Base-by-base conservation (phyloP, 179 eudicot genomes). In the Corrigiola litoralis region DNA sequence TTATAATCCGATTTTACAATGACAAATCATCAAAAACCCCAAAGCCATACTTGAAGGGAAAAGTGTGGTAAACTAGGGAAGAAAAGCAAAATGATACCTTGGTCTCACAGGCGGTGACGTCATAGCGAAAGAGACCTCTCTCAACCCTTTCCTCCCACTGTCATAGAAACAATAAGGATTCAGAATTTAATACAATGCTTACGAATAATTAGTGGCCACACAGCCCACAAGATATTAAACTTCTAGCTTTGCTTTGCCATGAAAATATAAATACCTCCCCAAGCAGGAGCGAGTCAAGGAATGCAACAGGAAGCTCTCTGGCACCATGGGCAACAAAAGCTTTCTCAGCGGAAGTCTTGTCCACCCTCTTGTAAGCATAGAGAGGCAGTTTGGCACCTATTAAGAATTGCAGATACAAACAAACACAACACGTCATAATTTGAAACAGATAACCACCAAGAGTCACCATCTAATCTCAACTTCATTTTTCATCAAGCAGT, bases 131-230 rank as follows among this genome's bases (percentile, higher is more conserved):
- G 47, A 94, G 86, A 21, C 99, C 99, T 67, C 80, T 86, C 72
- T 88, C 91, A 87, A 82, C 55, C 9, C 97, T 88, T 53, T 94
- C 92, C 80, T 90, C 99, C 99, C 99, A 94, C 99, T 94, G 77
- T 50, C 47, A 79, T 66, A 65, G 66, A 53, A 61, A 41, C 36
- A n/a, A n/a, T n/a, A n/a, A n/a, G n/a, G n/a, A n/a, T 24, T 23
- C 7, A 56, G 40, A 38, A 47, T 63, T 32, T 29, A 38, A 17
- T 38, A 18, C 41, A 37, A 25, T 28, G 36, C 25, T n/a, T 52
- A 20, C 41, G 14, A 25, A 40, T 5, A 24, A 10, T n/a, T 37
- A 42, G 46, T 29, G 0, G 41, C 45, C 27, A 40, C 14, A n/a
- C 25, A 6, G 27, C 7, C 40, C 14, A 38, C 12, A 41, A 46